A percentile compares a stretch with the other conserved stretches of the same genome.
Evolutionary conservation across 1,284 basidiomycete genomes (phyloP).

Genomic region (Sutorius eximius): DNA sequence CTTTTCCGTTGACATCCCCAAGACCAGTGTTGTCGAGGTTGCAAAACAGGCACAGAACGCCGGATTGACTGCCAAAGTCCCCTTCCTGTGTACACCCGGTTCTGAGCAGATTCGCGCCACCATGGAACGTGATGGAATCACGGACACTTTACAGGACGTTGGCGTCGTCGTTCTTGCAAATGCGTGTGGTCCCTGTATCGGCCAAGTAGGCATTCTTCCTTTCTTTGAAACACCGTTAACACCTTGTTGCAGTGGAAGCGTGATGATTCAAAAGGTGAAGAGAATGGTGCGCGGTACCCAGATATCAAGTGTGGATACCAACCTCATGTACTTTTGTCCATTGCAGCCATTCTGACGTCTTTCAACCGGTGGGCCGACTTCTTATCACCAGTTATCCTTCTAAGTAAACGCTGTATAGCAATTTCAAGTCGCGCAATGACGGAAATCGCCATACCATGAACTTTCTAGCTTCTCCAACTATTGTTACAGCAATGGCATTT

Average conservation of each 20-base stretch:
- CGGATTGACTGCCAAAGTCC: conserved; percentile 83
- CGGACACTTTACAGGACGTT: conserved; percentile 77
- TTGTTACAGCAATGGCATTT: conserved; percentile 98
- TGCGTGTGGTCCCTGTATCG: conserved; percentile 98
- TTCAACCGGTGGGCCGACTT: conserved; percentile 77
- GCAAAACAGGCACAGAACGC: conserved; percentile 87
- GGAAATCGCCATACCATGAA: conserved; percentile 97
- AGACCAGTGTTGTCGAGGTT: conserved; percentile 78
- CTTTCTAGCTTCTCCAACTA: conserved; percentile 95
- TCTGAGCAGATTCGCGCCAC: conserved; percentile 98
- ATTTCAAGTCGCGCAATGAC: conserved; percentile 98
- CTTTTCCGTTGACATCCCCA: conserved; percentile 25
- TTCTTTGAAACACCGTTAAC: conserved; percentile 1
- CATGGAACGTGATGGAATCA: conserved; percentile 92
- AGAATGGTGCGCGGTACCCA: conserved; percentile 70
- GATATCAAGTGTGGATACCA: neutral
- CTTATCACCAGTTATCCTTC: neutral
- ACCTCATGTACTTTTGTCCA: conserved; percentile 5
- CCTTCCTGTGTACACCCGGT: conserved; percentile 96
- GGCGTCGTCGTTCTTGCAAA: conserved; percentile 95
- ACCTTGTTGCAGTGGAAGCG: conserved; percentile 78
- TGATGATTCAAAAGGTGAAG: conserved; percentile 84
- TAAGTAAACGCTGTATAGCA: conserved; percentile 39
- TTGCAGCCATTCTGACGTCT: conserved; percentile 90
- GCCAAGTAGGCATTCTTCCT: conserved; percentile 59